Evolutionary conservation across 495 filamentous ascomycete genomes (phyloP).

Genomic region (Annulohypoxylon bovei): DNA sequence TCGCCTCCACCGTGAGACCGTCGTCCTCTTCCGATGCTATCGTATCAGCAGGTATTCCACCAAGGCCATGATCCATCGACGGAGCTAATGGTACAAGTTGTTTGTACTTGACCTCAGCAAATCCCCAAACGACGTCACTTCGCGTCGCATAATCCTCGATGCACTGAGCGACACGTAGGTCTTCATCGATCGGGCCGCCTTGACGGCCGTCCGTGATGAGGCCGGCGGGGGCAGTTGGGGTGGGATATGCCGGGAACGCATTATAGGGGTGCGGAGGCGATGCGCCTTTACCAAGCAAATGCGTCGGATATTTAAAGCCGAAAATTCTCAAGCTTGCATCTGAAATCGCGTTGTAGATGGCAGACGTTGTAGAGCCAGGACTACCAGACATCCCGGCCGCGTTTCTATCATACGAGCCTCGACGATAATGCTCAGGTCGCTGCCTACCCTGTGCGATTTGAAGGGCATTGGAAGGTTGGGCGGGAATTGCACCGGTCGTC

Average conservation of each 20-base stretch:
- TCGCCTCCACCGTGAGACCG: conserved; percentile 82
- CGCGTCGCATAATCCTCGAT: conserved; percentile 92
- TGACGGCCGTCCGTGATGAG: conserved; percentile 75
- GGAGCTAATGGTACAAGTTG: conserved; percentile 90
- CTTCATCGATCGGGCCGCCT: conserved; percentile 75
- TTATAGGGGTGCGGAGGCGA: conserved; percentile 83
- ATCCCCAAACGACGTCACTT: conserved; percentile 94
- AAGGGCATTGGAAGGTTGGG: conserved; percentile 68
- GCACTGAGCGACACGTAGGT: conserved; percentile 75
- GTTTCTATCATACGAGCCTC: conserved; percentile 79
- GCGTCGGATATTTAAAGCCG: conserved; percentile 75
- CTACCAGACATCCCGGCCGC: conserved; percentile 67
- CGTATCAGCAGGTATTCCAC: conserved; percentile 61
- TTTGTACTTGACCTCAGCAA: conserved; percentile 98
- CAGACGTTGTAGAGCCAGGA: conserved; percentile 82
- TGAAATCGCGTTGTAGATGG: conserved; percentile 92
- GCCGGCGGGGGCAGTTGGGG: conserved; percentile 61
- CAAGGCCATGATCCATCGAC: conserved; percentile 74
- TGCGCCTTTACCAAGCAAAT: conserved; percentile 70
- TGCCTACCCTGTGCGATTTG: conserved; percentile 70
- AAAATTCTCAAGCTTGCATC: conserved; percentile 90
- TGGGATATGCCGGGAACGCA: conserved; percentile 85
- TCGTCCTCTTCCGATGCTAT: conserved; percentile 66
- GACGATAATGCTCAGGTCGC: conserved; percentile 71
- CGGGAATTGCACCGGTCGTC: conserved; percentile 66